Evolutionary conservation across 2,329 filamentous ascomycete genomes (phyloP).

Genomic region (Neopestalotiopsis clavispora): DNA sequence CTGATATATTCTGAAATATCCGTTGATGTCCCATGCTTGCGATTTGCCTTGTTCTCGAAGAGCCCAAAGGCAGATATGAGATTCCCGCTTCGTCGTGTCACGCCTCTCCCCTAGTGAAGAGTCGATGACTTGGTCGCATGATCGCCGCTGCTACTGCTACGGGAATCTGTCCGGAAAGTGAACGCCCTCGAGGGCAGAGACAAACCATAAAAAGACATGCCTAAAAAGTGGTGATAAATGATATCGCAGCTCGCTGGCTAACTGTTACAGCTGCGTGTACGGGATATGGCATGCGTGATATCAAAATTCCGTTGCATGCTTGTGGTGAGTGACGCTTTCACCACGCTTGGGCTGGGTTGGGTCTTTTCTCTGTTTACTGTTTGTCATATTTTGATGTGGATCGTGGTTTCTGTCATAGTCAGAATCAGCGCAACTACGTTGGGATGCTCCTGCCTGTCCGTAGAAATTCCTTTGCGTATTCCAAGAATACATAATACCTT

Average conservation of each 20-base stretch:
- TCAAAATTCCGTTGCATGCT: background rate
- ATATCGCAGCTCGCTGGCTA: background rate
- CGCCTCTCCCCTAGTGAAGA: background rate
- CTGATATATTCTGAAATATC: slow-evolving; percentile 10
- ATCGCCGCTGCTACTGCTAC: background rate
- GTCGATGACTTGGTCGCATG: background rate
- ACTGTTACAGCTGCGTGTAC: background rate
- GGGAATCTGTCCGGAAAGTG: background rate
- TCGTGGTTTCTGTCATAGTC: background rate
- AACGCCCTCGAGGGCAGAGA: slow-evolving; percentile 11
- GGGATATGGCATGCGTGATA: background rate
- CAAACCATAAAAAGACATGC: slow-evolving; percentile 15
- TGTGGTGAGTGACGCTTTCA: background rate
- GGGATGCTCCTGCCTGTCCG: background rate
- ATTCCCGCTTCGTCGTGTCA: background rate
- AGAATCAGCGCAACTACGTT: background rate
- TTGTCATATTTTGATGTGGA: background rate
- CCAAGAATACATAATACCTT: background rate
- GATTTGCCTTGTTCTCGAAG: slow-evolving; percentile 1
- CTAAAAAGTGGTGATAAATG: background rate
- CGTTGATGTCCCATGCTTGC: background rate
- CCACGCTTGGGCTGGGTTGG: background rate
- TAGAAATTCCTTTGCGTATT: background rate
- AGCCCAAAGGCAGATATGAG: background rate
- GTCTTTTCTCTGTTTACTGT: background rate